These are phyloP conservation scores for Lotus japonicus DNA, from an alignment of 306 rosid species.

Conservation along the genomic window DNA sequence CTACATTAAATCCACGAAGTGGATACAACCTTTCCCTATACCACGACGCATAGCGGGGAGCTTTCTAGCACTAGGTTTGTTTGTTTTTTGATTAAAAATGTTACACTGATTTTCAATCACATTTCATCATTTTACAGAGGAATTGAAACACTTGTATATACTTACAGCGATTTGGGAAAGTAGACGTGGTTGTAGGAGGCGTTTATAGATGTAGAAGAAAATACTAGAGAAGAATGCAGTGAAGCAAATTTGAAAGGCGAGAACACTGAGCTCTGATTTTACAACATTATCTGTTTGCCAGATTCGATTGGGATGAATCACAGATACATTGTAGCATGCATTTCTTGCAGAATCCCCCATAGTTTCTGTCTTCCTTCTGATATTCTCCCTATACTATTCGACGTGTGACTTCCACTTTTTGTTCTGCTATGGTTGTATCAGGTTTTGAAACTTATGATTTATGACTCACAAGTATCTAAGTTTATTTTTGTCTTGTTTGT, in stretches of 20 bases:
- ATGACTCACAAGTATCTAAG: neutral
- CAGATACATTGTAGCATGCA: neutral
- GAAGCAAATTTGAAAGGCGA: slow-evolving; percentile 9
- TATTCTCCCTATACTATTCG: neutral
- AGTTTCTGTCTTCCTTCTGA: neutral
- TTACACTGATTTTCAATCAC: too few species aligned
- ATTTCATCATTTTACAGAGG: too few species aligned
- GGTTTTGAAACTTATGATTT: neutral
- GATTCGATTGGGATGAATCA: neutral
- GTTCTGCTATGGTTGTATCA: neutral
- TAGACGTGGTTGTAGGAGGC: slow-evolving; percentile 32
- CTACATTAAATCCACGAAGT: too few species aligned
- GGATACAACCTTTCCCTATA: too few species aligned
- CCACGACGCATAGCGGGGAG: too few species aligned
- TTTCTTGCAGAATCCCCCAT: neutral
- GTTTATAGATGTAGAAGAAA: neutral
- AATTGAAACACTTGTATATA: neutral
- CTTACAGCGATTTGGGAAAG: slow-evolving; percentile 26
- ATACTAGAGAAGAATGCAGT: neutral
- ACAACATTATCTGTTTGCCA: slow-evolving; percentile 21
- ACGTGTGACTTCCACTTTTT: neutral
- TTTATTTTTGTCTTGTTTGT: neutral
- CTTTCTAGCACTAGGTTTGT: too few species aligned
- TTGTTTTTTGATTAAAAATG: too few species aligned
- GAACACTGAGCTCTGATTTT: neutral